Conservation (phyloP, 352 stramenopile species). For the Phytophthora lateralis region DNA sequence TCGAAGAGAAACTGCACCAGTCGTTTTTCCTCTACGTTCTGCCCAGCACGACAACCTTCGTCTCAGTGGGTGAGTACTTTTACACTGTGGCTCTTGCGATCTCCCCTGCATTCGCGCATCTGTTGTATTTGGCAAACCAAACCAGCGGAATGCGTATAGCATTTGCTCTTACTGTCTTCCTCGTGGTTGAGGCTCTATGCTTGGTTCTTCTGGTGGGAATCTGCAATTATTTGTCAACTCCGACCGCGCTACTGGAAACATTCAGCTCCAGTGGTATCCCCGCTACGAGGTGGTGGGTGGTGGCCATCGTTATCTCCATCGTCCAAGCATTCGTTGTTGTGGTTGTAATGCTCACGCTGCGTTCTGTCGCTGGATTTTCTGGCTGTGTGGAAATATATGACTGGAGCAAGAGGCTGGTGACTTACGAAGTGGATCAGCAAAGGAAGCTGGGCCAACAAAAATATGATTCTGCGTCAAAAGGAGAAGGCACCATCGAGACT, state of each 20-base stretch:
- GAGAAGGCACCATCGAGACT: neutral
- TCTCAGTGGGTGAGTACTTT: constrained; percentile 89
- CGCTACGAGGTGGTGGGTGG: constrained; percentile 28
- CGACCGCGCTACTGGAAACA: constrained; percentile 10
- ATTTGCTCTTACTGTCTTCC: constrained; percentile 47
- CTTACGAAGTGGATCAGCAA: constrained; percentile 42
- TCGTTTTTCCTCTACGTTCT: constrained; percentile 91
- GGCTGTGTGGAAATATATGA: constrained; percentile 46
- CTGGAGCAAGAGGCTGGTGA: constrained; percentile 42
- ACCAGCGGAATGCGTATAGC: constrained; percentile 71
- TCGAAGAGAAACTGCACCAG: constrained; percentile 90
- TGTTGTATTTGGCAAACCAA: constrained; percentile 50
- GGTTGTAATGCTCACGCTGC: constrained; percentile 33
- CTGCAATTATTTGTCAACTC: constrained; percentile 14
- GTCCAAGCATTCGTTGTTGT: constrained; percentile 33
- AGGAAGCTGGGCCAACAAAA: constrained; percentile 12
- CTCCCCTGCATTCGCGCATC: constrained; percentile 66
- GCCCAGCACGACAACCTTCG: constrained; percentile 70
- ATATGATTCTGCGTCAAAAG: neutral
- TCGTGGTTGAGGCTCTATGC: constrained; percentile 44
- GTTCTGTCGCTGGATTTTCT: constrained; percentile 37
- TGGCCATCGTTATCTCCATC: constrained; percentile 31
- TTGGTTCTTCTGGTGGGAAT: constrained; percentile 25
- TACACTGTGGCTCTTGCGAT: constrained; percentile 77
- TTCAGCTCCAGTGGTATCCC: constrained; percentile 9